Conservation (phyloP, 345 rosid species). For the Aquilaria sinensis region DNA sequence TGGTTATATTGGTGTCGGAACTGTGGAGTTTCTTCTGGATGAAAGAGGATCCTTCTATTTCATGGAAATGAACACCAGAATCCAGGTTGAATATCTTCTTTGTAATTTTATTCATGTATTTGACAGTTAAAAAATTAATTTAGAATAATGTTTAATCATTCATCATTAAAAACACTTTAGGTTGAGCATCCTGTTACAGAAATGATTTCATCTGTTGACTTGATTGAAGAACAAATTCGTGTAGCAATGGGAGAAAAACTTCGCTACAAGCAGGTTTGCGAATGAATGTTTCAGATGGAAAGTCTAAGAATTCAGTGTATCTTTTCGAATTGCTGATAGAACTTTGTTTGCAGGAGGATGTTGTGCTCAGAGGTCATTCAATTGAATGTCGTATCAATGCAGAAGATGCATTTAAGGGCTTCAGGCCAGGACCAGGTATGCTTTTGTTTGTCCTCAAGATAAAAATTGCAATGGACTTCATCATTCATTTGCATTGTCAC, state of each 20-base stretch:
- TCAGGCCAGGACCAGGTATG: constrained; percentile 97
- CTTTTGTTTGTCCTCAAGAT: neutral
- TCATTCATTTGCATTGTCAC: no score
- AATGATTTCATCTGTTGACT: constrained; percentile 94
- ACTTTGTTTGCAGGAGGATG: constrained; percentile 60
- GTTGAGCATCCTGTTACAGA: constrained; percentile 99
- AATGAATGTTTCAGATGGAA: constrained; percentile 1
- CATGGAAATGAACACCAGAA: constrained; percentile 99
- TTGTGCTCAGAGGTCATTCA: constrained; percentile 94
- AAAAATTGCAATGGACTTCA: no score
- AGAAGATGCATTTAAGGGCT: constrained; percentile 94
- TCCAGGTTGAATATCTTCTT: constrained; percentile 52
- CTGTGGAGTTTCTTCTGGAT: constrained; percentile 95
- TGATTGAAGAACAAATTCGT: constrained; percentile 97
- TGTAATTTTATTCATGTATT: constrained; percentile 6
- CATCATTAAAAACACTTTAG: constrained; percentile 28
- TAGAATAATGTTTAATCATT: constrained; percentile 7
- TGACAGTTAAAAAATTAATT: neutral
- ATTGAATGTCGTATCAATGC: constrained; percentile 99
- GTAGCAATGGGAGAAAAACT: constrained; percentile 98
- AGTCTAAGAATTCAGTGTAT: neutral
- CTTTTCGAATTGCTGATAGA: neutral
- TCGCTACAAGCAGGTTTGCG: constrained; percentile 66
- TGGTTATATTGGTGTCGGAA: constrained; percentile 97
- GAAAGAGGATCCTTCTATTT: constrained; percentile 97